Evolutionary conservation across 805 yeast genomes (phyloP), one percentile per base, ranked within the genome.

Genomic region (Cyberlindnera mississippiensis): DNA sequence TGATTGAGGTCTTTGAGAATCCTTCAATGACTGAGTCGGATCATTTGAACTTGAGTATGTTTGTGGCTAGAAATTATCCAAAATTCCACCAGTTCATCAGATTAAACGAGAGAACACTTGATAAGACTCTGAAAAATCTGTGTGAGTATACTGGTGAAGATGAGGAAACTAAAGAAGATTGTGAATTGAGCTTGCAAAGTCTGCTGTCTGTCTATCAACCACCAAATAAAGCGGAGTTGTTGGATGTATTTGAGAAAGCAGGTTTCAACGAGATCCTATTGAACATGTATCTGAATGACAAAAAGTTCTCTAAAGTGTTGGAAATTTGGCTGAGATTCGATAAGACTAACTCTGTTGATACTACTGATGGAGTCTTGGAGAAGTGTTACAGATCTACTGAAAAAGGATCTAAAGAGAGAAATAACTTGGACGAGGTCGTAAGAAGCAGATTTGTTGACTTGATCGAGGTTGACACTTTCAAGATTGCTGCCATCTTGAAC

Each of bases 41-140:
- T 28, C 49, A 51, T 13, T 48, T 61, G 31, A 60, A 67, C 38
- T 59, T 86, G 37, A 72, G 86, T 2, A 75, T 87, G 3, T 93
- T 91, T 55, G 61, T 91, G 27, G 85, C 91, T 0, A 63, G 91
- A 44, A 90, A 85, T 56, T 78, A 82, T 47, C 83, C 96, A 2
- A 93, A 91, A 57, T 91, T 85, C 59, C 70, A 77, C 11, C 99
- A 91, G 61, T 90, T 86, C 48, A 71, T 91, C 10, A 70, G 87
- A 33, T 60, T 93, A 1, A 75, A 89, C 1, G 93, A 82, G 41
- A 67, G 77, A 2, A 63, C 69, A 2, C 57, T 85, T 32, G 72
- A 73, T 6, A 57, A 61, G 3, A 63, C 83, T 0, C 63, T 84
- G 19, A 62, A 68, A 4, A 62, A 60, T 4, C 62, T 89, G 28